Conservation (phyloP, 2,329 filamentous ascomycete species). For the Xylaria arbuscula region DNA sequence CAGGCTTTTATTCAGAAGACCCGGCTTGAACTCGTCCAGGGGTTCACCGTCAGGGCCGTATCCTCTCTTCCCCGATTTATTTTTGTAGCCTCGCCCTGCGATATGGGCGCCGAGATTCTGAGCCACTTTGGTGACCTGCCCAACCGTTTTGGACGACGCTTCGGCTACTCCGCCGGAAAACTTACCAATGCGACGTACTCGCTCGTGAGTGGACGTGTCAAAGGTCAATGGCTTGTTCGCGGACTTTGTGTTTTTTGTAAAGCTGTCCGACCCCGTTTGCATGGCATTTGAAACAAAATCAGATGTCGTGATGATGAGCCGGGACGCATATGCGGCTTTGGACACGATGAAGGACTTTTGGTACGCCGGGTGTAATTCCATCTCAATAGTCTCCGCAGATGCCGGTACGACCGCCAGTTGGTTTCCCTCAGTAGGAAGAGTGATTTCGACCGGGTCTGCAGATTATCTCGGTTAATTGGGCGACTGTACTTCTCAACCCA, state of each 20-base stretch:
- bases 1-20: slow-evolving; percentile 92
- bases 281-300: slow-evolving; percentile 82
- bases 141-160: slow-evolving; percentile 86
- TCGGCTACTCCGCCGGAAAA: slow-evolving; percentile 83
- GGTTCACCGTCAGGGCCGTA: slow-evolving; percentile 77
- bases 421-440: slow-evolving; percentile 75
- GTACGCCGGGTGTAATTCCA: slow-evolving; percentile 90
- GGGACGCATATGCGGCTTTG: slow-evolving; percentile 87
- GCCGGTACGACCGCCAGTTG: slow-evolving; percentile 74
- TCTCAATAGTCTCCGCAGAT: slow-evolving; percentile 76
- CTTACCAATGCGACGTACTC: slow-evolving; percentile 89
- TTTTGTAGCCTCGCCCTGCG: slow-evolving; percentile 67
- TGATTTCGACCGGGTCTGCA: slow-evolving; percentile 81
- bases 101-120: slow-evolving; percentile 89
- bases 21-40: slow-evolving; percentile 80
- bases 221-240: slow-evolving; percentile 86
- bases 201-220: slow-evolving; percentile 82
- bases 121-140: slow-evolving; percentile 82
- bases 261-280: slow-evolving; percentile 80
- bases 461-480: slow-evolving; percentile 30
- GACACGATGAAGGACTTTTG: slow-evolving; percentile 86
- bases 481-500: not conserved
- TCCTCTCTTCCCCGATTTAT: slow-evolving; percentile 66
- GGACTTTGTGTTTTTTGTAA: slow-evolving; percentile 83
- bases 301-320: slow-evolving; percentile 89